Conservation (phyloP, 805 yeast genomes). For the Saturnispora mendoncae region DNA sequence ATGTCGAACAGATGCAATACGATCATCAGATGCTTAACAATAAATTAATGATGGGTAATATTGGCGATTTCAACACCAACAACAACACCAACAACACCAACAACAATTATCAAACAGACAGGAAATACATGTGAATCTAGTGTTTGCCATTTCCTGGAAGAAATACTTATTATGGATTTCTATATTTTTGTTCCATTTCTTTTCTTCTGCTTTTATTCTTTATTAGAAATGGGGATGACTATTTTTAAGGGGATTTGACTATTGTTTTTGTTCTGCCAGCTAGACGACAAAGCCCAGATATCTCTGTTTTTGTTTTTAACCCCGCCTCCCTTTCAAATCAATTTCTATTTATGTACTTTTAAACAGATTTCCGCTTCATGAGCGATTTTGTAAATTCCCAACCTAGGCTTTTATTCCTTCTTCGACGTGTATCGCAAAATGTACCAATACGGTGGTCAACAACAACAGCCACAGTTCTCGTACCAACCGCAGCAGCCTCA, state of each 20-base stretch:
- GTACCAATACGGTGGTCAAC: slow-evolving; percentile 23
- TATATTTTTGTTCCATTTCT: too few relatives aligned
- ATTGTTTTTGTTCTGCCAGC: too few relatives aligned
- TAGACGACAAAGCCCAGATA: too few relatives aligned
- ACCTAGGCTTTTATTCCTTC: slow-evolving; percentile 9
- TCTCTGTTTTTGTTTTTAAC: too few relatives aligned
- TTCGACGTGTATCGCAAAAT: slow-evolving; percentile 10
- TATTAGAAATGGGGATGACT: background rate
- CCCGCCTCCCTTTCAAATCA: too few relatives aligned
- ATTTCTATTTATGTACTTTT: slow-evolving; percentile 22
- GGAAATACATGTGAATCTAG: background rate
- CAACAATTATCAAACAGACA: background rate
- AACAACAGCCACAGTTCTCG: slow-evolving; percentile 13
- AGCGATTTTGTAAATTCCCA: slow-evolving; percentile 27
- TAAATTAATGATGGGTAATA: slow-evolving; percentile 52
- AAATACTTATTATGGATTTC: too few relatives aligned
- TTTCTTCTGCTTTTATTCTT: background rate
- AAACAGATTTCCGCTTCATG: slow-evolving; percentile 6
- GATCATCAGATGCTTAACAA: slow-evolving; percentile 28
- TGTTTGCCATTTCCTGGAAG: too few relatives aligned
- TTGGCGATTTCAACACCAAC: slow-evolving; percentile 41
- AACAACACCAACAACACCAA: too few relatives aligned
- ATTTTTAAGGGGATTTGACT: slow-evolving; percentile 36
- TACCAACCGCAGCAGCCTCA: slow-evolving; percentile 19
- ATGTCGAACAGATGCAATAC: slow-evolving; percentile 8